Evolutionary conservation across 306 rosid species (phyloP).

Genomic region (Acacia melanoxylon): DNA sequence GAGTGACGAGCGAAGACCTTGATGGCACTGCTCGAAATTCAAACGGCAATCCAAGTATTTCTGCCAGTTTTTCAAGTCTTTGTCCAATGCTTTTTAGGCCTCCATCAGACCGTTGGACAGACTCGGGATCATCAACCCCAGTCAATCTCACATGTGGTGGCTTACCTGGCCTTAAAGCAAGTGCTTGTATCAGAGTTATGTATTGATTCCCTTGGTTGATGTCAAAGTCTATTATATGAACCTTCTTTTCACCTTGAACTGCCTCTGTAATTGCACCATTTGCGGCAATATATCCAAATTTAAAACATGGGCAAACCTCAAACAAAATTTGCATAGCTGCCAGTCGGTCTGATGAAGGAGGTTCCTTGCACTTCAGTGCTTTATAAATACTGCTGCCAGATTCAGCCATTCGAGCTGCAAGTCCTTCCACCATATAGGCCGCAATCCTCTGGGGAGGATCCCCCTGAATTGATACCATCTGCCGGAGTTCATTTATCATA

Average conservation of each 20-base stretch:
- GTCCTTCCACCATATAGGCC: constrained; percentile 98
- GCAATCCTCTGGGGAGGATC: constrained; percentile 97
- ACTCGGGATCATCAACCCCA: constrained; percentile 91
- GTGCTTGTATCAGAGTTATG: constrained; percentile 70
- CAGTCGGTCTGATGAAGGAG: constrained; percentile 86
- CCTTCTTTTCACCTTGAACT: constrained; percentile 61
- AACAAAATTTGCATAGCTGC: constrained; percentile 98
- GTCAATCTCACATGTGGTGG: constrained; percentile 73
- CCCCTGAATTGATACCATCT: constrained; percentile 84
- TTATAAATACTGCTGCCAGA: constrained; percentile 78
- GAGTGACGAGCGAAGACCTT: constrained; percentile 58
- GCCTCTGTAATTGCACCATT: constrained; percentile 85
- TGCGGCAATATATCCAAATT: constrained; percentile 89
- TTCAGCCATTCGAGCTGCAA: constrained; percentile 79
- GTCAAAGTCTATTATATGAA: constrained; percentile 87
- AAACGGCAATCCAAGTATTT: constrained; percentile 61
- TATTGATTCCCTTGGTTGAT: constrained; percentile 93
- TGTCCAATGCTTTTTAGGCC: constrained; percentile 86
- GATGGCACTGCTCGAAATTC: constrained; percentile 83
- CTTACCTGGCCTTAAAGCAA: constrained; percentile 60
- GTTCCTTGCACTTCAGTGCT: constrained; percentile 91
- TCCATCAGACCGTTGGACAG: constrained; percentile 83
- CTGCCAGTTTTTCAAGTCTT: constrained; percentile 84
- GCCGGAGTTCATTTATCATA: constrained; percentile 71
- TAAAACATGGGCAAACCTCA: constrained; percentile 96